phyloP scores from a whole-genome alignment of 495 filamentous ascomycete species.

The Tetracladium marchalianum region DNA sequence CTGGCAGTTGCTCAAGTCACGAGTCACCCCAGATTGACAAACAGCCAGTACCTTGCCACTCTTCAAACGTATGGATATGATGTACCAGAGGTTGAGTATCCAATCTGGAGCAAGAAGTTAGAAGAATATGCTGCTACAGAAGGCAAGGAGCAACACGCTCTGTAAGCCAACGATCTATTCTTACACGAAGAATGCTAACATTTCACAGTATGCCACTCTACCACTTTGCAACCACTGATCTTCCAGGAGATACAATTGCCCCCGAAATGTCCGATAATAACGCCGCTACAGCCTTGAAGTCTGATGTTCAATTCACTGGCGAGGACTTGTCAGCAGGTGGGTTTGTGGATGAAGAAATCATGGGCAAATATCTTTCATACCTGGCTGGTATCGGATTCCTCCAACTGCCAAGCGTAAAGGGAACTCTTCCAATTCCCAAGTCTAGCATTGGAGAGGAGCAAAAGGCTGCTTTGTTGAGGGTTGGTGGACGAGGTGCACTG shows the following conservation, averaged over 20 bases:
- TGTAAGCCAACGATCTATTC: slow-evolving; percentile 19
- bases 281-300: slow-evolving; percentile 49
- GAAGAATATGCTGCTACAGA: slow-evolving; percentile 50
- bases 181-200: not conserved
- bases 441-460: slow-evolving; percentile 12
- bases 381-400: slow-evolving; percentile 66
- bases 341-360: slow-evolving; percentile 54
- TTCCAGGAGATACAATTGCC: slow-evolving; percentile 68
- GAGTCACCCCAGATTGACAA: slow-evolving; percentile 65
- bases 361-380: slow-evolving; percentile 67
- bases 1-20: slow-evolving; percentile 69
- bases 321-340: slow-evolving; percentile 52
- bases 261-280: slow-evolving; percentile 75
- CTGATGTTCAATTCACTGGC: slow-evolving; percentile 53
- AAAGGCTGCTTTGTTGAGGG: slow-evolving; percentile 15
- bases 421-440: slow-evolving; percentile 16
- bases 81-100: slow-evolving; percentile 59
- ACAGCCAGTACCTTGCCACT: slow-evolving; percentile 65
- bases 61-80: slow-evolving; percentile 71
- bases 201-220: slow-evolving; percentile 58
- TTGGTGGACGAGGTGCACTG: slow-evolving; percentile 18
- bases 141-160: slow-evolving; percentile 55
- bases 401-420: slow-evolving; percentile 36
- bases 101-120: slow-evolving; percentile 38
- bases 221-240: slow-evolving; percentile 72